Evolutionary conservation across 768 basidiomycete species (phyloP).

Genomic region (Calvatia gigantea): DNA sequence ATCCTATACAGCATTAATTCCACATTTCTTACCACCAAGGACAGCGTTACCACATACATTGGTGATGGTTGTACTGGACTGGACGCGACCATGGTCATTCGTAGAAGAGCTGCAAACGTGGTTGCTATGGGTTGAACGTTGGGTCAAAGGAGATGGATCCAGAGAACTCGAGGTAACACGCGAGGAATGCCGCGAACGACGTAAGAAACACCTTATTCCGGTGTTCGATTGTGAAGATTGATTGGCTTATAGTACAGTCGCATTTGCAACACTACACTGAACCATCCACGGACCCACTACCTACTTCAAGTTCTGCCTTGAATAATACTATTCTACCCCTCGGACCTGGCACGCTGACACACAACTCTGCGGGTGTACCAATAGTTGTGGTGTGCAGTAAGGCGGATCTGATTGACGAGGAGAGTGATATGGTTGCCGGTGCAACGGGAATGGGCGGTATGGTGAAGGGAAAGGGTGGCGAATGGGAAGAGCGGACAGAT

Average conservation of each 20-base stretch:
- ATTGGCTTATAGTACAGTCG: conserved; percentile 62
- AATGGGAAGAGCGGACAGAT: conserved; percentile 96
- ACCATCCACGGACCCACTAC: conserved; percentile 64
- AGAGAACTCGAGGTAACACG: conserved; percentile 71
- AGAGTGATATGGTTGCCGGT: conserved; percentile 67
- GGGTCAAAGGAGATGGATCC: conserved; percentile 68
- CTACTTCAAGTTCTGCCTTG: conserved; percentile 55
- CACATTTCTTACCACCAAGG: conserved; percentile 75
- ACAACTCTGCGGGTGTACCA: conserved; percentile 83
- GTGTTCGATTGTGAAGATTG: conserved; percentile 10
- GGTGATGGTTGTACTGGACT: conserved; percentile 86
- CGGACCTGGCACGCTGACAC: conserved; percentile 79
- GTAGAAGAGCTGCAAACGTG: conserved; percentile 80
- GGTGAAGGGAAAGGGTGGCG: conserved; percentile 88
- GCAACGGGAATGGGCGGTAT: conserved; percentile 83
- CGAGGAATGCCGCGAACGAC: conserved; percentile 79
- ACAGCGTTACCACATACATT: conserved; percentile 65
- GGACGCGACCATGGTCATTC: conserved; percentile 94
- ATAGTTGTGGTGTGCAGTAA: conserved; percentile 90
- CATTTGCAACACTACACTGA: conserved; percentile 90
- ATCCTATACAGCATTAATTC: conserved; percentile 68
- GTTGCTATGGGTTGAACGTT: conserved; percentile 82
- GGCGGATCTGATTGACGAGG: conserved; percentile 89
- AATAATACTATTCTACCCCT: conserved; percentile 76
- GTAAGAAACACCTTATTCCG: conserved; percentile 33